Evolutionary conservation across 2,329 filamentous ascomycete genomes (phyloP).

Genomic region (Mycosphaerelloides madeirae): DNA sequence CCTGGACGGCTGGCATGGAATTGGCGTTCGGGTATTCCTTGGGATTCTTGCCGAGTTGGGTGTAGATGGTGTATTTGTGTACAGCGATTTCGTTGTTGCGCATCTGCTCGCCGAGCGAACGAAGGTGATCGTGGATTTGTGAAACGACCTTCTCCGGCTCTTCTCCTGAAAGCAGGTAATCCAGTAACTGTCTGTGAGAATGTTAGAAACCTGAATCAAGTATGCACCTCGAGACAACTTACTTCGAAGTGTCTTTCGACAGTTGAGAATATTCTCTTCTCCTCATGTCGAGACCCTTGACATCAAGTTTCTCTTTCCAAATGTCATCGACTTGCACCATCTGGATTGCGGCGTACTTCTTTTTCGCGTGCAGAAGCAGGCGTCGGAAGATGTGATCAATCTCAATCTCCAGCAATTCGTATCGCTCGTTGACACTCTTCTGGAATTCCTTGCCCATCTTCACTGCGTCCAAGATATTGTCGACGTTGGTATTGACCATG

Average conservation of each 20-base stretch:
- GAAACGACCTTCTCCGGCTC: conserved; percentile 83
- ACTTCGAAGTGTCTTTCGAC: conserved; percentile 86
- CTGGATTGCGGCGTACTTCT: conserved; percentile 98
- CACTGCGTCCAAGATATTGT: conserved; percentile 84
- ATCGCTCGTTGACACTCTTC: conserved; percentile 86
- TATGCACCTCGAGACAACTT: conserved; percentile 20
- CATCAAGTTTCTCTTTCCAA: conserved; percentile 89
- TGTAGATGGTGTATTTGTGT: conserved; percentile 95
- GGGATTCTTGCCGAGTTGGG: conserved; percentile 90
- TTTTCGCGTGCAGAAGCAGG: conserved; percentile 92
- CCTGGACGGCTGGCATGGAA: conserved; percentile 95
- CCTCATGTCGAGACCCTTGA: conserved; percentile 98
- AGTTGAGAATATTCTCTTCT: conserved; percentile 93
- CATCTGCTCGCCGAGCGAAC: conserved; percentile 81
- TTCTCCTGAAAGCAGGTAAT: conserved; percentile 90
- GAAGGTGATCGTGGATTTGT: conserved; percentile 88
- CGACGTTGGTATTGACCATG: conserved; percentile 99
- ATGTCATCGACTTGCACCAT: conserved; percentile 77
- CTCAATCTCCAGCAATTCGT: conserved; percentile 90
- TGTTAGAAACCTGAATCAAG: conserved; percentile 13
- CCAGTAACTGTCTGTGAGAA: conserved; percentile 62
- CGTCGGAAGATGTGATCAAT: conserved; percentile 96
- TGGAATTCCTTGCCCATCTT: conserved; percentile 95
- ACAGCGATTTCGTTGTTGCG: conserved; percentile 68
- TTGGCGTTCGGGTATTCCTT: conserved; percentile 91